Evolutionary conservation across 192 early-diverging fungal species (phyloP), one percentile per base, ranked within the genome.

Genomic region (Jimgerdemannia flammicorona): DNA sequence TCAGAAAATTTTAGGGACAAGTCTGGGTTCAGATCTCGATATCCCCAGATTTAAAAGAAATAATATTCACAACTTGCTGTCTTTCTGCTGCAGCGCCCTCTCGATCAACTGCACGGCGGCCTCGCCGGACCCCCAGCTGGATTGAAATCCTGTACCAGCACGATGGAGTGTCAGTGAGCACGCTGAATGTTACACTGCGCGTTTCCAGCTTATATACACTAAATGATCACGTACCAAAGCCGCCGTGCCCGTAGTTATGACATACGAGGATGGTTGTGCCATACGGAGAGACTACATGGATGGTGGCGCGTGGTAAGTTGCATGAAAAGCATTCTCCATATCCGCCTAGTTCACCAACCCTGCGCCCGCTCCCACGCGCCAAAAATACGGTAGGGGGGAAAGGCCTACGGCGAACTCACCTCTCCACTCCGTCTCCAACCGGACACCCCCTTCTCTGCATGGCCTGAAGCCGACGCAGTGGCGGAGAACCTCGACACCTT

Each of bases 181-280:
- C 14, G 49, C 49, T 59, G 49, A 14, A 59, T 59, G 49, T 6
- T 6, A 59, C 49, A 2, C 59, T 14, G 3, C 8, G 64, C 42
- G 14, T 42, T 19, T 29, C 40, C 10, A n/a, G 40, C 17, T 0
- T 29, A 41, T 2, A 4, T 6, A 10, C 40, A 19, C 41, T 39
- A 42, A 19, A 3, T 29, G 18, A 40, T 4, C 44, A 59, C 41
- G 64, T 49, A 67, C 88, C 91, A 82, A 83, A 91, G 2, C 89
- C 89, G 11, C 80, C 87, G 76, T 92, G 91, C 3, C 91, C 91
- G 72, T 92, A 92, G 74, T 87, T 88, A 72, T 92, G 91, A 6
- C 87, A 85, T 3, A 89, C 80, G 3, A 80, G 43, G 3, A 89
- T 69, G 29, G 64, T 41, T 42, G 70, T 80, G 3, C 68, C 42